These are phyloP conservation scores for Lichtheimia corymbifera DNA, from an alignment of 371 early-diverging fungal genomes.

Conservation along the genomic window DNA sequence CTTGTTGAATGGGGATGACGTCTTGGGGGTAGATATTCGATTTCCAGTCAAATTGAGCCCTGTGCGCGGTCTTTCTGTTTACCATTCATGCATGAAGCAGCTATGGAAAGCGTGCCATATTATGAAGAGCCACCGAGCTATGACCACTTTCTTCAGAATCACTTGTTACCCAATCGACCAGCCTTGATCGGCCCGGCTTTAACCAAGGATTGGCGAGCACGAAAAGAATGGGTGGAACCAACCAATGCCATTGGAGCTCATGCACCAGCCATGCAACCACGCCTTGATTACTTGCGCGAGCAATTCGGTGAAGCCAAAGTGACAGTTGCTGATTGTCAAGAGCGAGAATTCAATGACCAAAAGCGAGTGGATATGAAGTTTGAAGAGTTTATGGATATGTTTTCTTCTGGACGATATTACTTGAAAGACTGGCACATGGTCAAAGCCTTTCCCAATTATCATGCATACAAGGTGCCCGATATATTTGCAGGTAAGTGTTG, in stretches of 20 bases:
- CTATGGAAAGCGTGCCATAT: slow-evolving; percentile 25
- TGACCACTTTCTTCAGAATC: slow-evolving; percentile 50
- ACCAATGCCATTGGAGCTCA: slow-evolving; percentile 13
- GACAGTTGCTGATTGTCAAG: slow-evolving; percentile 60
- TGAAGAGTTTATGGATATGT: slow-evolving; percentile 50
- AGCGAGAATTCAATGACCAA: slow-evolving; percentile 63
- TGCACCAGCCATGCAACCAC: slow-evolving; percentile 30
- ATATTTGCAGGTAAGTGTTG: slow-evolving; percentile 51
- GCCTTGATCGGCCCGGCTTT: slow-evolving; percentile 60
- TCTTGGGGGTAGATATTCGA: too few species aligned
- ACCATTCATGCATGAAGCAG: too few species aligned
- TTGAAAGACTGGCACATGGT: slow-evolving; percentile 77
- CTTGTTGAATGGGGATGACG: too few species aligned
- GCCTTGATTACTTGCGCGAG: slow-evolving; percentile 32
- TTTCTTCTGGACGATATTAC: slow-evolving; percentile 53
- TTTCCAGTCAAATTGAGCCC: too few species aligned
- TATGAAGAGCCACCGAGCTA: slow-evolving; percentile 48
- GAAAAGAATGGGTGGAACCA: slow-evolving; percentile 59
- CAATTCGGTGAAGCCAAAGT: slow-evolving; percentile 45
- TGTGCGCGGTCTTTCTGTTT: too few species aligned
- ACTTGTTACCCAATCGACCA: slow-evolving; percentile 62
- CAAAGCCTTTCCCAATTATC: slow-evolving; percentile 46
- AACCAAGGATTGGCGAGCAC: slow-evolving; percentile 61
- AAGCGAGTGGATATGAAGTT: slow-evolving; percentile 57
- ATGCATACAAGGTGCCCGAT: slow-evolving; percentile 50